These are phyloP conservation scores for Casuarina equisetifolia DNA, from an alignment of 306 rosid genomes.

Conservation along the genomic window DNA sequence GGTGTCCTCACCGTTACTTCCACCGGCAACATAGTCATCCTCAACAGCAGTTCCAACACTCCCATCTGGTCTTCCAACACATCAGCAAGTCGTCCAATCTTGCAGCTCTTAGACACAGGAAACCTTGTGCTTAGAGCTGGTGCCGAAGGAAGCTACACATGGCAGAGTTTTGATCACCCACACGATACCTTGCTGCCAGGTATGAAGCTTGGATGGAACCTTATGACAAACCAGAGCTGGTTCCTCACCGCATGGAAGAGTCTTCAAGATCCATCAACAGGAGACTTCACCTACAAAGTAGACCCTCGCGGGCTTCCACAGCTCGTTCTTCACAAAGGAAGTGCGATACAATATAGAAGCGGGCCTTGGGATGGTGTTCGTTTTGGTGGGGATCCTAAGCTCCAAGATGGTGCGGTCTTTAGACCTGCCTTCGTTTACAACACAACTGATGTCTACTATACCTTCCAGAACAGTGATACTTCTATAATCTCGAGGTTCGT, in stretches of 20 bases:
- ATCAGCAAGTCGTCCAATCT: neutral
- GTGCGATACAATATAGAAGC: slow-evolving; percentile 36
- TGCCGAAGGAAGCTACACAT: neutral
- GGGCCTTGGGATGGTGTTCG: slow-evolving; percentile 47
- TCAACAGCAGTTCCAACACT: neutral
- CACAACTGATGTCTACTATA: slow-evolving; percentile 35
- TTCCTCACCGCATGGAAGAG: slow-evolving; percentile 35
- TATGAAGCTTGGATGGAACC: slow-evolving; percentile 27
- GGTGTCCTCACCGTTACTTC: slow-evolving; percentile 9
- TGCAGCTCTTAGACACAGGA: slow-evolving; percentile 8
- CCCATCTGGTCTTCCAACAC: neutral
- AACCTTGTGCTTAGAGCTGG: slow-evolving; percentile 13
- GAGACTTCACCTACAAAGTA: slow-evolving; percentile 37
- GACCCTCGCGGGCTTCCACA: slow-evolving; percentile 45
- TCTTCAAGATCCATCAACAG: slow-evolving; percentile 33
- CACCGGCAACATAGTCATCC: slow-evolving; percentile 12
- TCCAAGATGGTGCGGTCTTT: slow-evolving; percentile 33
- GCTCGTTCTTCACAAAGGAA: slow-evolving; percentile 31
- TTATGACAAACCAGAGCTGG: neutral
- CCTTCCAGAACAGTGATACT: slow-evolving; percentile 30
- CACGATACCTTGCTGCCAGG: slow-evolving; percentile 16
- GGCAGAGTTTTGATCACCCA: slow-evolving; percentile 28
- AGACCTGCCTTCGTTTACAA: slow-evolving; percentile 33
- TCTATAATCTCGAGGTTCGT: slow-evolving; percentile 33
- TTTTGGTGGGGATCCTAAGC: slow-evolving; percentile 29